Conservation (phyloP, 129 eudicot genomes). For the Arctium minus region DNA sequence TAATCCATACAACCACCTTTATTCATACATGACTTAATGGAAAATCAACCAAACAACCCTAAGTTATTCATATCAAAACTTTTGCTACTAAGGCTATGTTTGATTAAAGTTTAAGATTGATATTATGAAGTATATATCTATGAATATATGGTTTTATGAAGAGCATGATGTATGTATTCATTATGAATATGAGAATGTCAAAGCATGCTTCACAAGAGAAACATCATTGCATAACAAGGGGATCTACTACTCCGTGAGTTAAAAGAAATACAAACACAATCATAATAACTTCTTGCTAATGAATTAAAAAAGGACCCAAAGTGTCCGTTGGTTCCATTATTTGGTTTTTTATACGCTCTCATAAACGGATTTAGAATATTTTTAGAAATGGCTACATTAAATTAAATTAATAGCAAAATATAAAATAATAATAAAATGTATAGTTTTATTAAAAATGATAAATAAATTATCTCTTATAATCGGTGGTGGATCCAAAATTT, state of each 20-base stretch:
- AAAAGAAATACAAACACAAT: background rate
- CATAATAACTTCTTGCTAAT: background rate
- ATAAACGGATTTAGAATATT: background rate
- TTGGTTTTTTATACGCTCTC: background rate
- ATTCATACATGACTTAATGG: too few species aligned
- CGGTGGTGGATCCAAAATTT: too few species aligned
- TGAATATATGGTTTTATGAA: background rate
- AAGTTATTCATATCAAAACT: background rate
- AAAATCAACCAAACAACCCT: too few species aligned
- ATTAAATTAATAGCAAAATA: background rate
- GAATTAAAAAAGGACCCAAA: background rate
- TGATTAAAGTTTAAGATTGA: background rate
- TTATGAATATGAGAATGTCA: background rate
- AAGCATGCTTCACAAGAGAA: constrained; percentile 27
- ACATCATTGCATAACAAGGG: constrained; percentile 19
- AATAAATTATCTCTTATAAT: too few species aligned
- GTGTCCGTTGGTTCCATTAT: background rate
- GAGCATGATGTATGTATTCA: background rate
- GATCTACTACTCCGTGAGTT: background rate
- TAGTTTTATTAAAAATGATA: too few species aligned
- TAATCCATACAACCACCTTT: too few species aligned
- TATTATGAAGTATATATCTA: background rate
- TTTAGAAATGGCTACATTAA: background rate
- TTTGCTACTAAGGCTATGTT: background rate
- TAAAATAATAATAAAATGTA: too few species aligned